Base-by-base conservation (phyloP, 768 basidiomycete species). In the Lactarius indigo region DNA sequence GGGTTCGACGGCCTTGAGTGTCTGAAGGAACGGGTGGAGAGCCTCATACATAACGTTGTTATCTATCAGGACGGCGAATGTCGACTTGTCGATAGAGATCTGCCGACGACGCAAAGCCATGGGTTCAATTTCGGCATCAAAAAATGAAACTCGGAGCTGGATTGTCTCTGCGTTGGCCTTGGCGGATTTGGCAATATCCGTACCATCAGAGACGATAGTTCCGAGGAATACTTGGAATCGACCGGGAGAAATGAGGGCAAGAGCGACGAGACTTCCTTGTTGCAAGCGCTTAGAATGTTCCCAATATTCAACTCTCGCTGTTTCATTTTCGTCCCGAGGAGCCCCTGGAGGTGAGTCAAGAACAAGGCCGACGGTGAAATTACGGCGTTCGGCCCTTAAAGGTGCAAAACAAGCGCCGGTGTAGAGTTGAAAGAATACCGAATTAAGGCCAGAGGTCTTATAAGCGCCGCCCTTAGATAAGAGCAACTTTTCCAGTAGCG, bases 261-360 rank as follows among this genome's bases (percentile, higher is more conserved):
- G 80, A 7, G 83, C 89, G 18, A 92, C 79, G n/a, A 92, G 83
- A 20, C 83, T 84, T 1, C 90, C 88, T 65, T 81, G 79, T 59
- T 83, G 79, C 15, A 91, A 80, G 0, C 87, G 79, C 64, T 87
- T 87, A 7, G 85, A 80, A 8, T 81, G 79, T 70, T 89, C 82
- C 90, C 89, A 91, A 73, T 82, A 90, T 5, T 77, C 75, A 1
- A 71, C 76, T 10, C 89, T 83, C 18, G 72, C 76, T 26, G 72
- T 72, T 3, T 76, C 37, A 52, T 78, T 74, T 1, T 72, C 30
- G 52, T 80, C 74, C 26, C 87, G 81, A 7, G 87, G 84, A 42
- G 76, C 77, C 1, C 84, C 85, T 3, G 86, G 84, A 26, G 90
- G 88, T 0, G 87, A 70, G 64, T 84, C 80, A 28, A 87, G 70